Base-by-base conservation (phyloP, 2,329 filamentous ascomycete genomes). In the Penicillium olsonii region DNA sequence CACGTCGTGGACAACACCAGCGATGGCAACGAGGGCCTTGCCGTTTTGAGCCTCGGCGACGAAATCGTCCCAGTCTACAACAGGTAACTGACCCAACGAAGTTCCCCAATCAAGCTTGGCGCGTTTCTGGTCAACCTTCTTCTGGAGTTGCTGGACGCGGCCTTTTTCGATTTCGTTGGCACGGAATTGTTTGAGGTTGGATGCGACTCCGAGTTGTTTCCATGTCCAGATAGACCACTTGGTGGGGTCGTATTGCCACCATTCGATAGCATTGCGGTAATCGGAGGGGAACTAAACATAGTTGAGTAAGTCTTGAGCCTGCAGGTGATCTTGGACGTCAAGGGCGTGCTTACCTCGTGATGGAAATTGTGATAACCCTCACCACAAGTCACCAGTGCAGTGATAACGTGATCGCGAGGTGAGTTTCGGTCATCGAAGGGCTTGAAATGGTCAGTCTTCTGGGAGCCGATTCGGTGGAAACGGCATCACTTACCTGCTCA, bases 291-390 rank as follows among this genome's bases (percentile, higher is more conserved):
- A 92, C 74, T 49, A 3, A 12, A 5, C 2, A 39, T 2, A 2
- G 18, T 8, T 47, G 20, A 38, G 34, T 34, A 3, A 5, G 1
- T 35, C 4, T 10, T 1, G 17, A n/a, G 11, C 29, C 29, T 31
- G 29, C 4, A 12, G n/a, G 17, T 17, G 9, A 4, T 43, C 18
- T 19, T 15, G 8, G 11, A 6, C 18, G 17, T 31, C 17, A 24
- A 24, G 8, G 19, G 8, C 2, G 3, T 42, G 17, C 17, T 45
- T 39, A 45, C 46, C 41, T 92, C 88, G 78, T 92, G 88, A 74
- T 92, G 88, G 79, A 92, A 92, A 79, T 92, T 92, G 81, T 92
- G 88, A 75, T 92, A 92, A 31, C 89, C 88, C 74, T 90, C 88
- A 35, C 88, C 88, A 18, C 92, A 84, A 37, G 88, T 92, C 59